Base-by-base conservation (phyloP, 2,329 filamentous ascomycete species). In the Scytalidium lignicola region DNA sequence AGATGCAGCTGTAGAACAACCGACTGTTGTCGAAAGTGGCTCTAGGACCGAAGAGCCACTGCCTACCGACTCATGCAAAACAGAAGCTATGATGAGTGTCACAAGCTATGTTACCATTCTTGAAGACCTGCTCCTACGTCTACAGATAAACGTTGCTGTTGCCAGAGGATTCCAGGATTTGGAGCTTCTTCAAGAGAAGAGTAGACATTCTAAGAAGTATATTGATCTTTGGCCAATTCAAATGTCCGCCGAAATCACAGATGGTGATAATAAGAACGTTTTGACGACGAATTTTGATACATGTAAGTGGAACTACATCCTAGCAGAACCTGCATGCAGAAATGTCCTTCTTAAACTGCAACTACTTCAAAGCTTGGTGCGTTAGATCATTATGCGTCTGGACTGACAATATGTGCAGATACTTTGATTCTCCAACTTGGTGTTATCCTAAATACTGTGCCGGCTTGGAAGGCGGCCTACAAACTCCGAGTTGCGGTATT, bases 151-250 rank as follows among this genome's bases (percentile, higher is more conserved):
- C 59, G 88, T 95, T 21, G 90, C 88, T 1, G 77, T 95, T 37
- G 90, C 86, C 0, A 89, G 88, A 62, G 89, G 88, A 0, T 95
- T 95, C 55, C 82, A 89, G 46, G 70, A 80, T 1, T 71, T 95
- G 1, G 86, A 93, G 60, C 79, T 89, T 0, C 90, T 90, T 0
- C 74, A 79, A 18, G 65, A 74, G 1, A 73, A 81, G 37, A 61
- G 65, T 17, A 49, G 59, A 5, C 80, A 84, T 47, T 73, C 71
- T 3, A 92, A 92, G 62, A 88, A 83, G 60, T 92, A 85, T 60
- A 88, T 95, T 53, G 90, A 95, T 61, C 70, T 95, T 3, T 95
- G 90, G 90, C 90, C 90, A 0, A 93, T 95, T 47, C 90, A 95
- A 57, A 95, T 95, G 88, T 92, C 89, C 5, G 89, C 89, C 1